Evolutionary conservation across 345 rosid genomes (phyloP).

Genomic region (Populus alba): DNA sequence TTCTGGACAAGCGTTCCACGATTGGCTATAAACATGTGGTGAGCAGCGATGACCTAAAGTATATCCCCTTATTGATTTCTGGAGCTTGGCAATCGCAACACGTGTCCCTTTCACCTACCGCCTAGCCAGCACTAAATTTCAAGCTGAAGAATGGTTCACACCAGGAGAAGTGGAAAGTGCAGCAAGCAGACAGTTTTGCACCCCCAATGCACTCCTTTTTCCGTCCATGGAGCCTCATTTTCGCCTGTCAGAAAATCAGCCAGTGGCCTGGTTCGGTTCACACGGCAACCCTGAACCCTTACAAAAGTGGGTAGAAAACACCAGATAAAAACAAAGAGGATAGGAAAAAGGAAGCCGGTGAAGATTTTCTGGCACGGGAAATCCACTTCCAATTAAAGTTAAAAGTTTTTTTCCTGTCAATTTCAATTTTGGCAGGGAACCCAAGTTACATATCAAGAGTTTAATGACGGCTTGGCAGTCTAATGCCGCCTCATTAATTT

Average conservation of each 20-base stretch:
- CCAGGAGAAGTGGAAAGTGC: not conserved
- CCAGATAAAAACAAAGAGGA: not conserved
- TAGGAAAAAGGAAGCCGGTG: not conserved
- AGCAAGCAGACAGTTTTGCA: not conserved
- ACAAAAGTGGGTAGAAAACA: not conserved
- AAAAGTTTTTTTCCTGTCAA: not conserved
- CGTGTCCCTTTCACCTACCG: constrained; percentile 9
- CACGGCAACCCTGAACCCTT: too few species aligned
- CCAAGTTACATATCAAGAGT: not conserved
- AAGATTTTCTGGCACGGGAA: not conserved
- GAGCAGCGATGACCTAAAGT: not conserved
- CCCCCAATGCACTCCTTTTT: not conserved
- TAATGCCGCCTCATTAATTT: not conserved
- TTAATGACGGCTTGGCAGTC: not conserved
- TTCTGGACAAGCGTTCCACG: not conserved
- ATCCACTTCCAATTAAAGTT: not conserved
- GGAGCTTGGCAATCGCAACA: not conserved
- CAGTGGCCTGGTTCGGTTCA: too few species aligned
- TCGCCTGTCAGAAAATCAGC: not conserved
- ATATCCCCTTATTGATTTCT: not conserved
- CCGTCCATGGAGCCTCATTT: not conserved
- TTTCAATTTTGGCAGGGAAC: not conserved
- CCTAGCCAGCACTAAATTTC: not conserved
- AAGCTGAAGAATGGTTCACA: not conserved
- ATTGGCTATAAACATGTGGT: not conserved